Evolutionary conservation across 2,329 filamentous ascomycete species (phyloP).

Genomic region (Aspergillus ustus): DNA sequence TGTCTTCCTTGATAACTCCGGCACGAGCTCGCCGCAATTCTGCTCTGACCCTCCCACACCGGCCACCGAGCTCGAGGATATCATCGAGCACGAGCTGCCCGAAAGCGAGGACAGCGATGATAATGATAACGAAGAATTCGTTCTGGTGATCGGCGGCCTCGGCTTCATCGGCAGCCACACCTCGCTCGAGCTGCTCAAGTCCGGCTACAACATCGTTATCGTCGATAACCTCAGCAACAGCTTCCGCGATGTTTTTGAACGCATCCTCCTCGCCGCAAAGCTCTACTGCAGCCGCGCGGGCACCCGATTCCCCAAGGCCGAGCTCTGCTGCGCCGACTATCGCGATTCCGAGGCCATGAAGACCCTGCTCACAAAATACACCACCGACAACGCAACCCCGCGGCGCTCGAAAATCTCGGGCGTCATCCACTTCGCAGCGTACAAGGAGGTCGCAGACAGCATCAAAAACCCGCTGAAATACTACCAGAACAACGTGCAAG

Average conservation of each 20-base stretch:
- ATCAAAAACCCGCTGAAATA: slow-evolving; percentile 64
- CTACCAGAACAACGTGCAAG: slow-evolving; percentile 69
- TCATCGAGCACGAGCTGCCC: background rate
- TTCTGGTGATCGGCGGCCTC: slow-evolving; percentile 45
- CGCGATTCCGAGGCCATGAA: slow-evolving; percentile 11
- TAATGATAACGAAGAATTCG: slow-evolving; percentile 37
- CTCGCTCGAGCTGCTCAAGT: slow-evolving; percentile 42
- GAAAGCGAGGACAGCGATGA: background rate
- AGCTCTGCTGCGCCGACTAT: slow-evolving; percentile 15
- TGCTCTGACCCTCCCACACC: slow-evolving; percentile 17
- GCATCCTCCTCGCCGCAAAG: slow-evolving; percentile 35
- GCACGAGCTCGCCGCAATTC: slow-evolving; percentile 10
- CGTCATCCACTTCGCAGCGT: slow-evolving; percentile 70
- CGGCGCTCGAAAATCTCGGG: slow-evolving; percentile 57
- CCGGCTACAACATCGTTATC: slow-evolving; percentile 43
- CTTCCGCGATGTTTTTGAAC: slow-evolving; percentile 36
- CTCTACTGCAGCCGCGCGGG: slow-evolving; percentile 38
- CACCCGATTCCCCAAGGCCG: slow-evolving; percentile 3
- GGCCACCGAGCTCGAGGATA: slow-evolving; percentile 16
- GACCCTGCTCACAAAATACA: slow-evolving; percentile 30
- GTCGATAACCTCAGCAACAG: slow-evolving; percentile 46
- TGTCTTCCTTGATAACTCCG: background rate
- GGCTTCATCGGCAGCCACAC: slow-evolving; percentile 48
- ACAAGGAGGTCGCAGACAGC: slow-evolving; percentile 67
- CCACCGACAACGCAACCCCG: slow-evolving; percentile 43